phyloP scores from a whole-genome alignment of 2,329 filamentous ascomycete genomes.

The Parastagonospora nodorum region DNA sequence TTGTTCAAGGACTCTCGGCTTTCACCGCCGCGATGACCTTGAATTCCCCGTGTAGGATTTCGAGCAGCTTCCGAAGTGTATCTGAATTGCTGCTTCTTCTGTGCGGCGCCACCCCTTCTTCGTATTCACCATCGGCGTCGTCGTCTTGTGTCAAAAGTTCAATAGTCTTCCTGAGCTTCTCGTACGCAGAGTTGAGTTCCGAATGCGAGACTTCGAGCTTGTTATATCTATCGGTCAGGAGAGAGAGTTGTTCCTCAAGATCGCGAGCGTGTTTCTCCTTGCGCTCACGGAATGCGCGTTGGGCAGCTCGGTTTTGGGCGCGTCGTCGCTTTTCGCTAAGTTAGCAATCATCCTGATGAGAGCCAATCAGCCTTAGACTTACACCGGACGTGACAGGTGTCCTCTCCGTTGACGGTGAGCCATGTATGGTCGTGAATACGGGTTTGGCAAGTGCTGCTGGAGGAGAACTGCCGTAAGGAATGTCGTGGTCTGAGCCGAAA shows the following conservation, averaged over 20 bases:
- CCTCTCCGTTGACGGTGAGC: slow-evolving; percentile 31
- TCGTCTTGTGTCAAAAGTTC: slow-evolving; percentile 45
- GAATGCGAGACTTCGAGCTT: slow-evolving; percentile 60
- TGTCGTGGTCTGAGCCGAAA: slow-evolving; percentile 47
- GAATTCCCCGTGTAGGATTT: slow-evolving; percentile 46
- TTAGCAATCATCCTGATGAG: neutral
- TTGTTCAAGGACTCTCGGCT: slow-evolving; percentile 17
- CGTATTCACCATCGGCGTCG: slow-evolving; percentile 36
- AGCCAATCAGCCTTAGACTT: slow-evolving; percentile 11
- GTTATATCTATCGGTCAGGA: slow-evolving; percentile 61
- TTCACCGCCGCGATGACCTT: slow-evolving; percentile 31
- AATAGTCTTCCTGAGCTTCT: slow-evolving; percentile 48
- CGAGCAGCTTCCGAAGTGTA: slow-evolving; percentile 44
- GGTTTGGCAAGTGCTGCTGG: slow-evolving; percentile 33
- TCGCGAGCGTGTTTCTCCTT: slow-evolving; percentile 70
- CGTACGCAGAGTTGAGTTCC: slow-evolving; percentile 46
- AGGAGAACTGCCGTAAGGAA: slow-evolving; percentile 45
- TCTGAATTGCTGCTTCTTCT: slow-evolving; percentile 40
- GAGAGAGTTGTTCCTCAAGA: slow-evolving; percentile 61
- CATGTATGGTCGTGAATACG: slow-evolving; percentile 21
- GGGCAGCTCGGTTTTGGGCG: slow-evolving; percentile 66
- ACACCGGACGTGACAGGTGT: slow-evolving; percentile 48
- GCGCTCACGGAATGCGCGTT: slow-evolving; percentile 65
- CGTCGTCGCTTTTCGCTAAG: slow-evolving; percentile 55
- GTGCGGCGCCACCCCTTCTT: slow-evolving; percentile 23